phyloP scores from a whole-genome alignment of 2,329 filamentous ascomycete species.

The Fusarium nelsonii region DNA sequence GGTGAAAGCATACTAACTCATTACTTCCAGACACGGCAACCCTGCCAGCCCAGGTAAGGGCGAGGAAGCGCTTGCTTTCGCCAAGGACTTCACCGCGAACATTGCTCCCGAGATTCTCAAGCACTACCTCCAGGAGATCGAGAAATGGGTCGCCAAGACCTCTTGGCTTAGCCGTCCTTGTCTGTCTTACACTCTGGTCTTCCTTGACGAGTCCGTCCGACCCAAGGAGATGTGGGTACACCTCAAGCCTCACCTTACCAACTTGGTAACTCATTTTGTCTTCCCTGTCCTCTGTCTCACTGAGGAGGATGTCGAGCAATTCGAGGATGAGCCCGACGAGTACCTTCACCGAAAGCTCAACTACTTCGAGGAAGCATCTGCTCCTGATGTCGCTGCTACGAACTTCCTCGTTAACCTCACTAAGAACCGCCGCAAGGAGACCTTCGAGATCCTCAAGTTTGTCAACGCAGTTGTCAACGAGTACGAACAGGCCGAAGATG shows the following conservation, averaged over 20 bases:
- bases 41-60: conserved; percentile 79
- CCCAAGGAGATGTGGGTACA: conserved; percentile 97
- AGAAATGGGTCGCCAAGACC: conserved; percentile 96
- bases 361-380: conserved; percentile 96
- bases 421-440: conserved; percentile 94
- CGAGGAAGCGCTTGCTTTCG: conserved; percentile 82
- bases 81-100: conserved; percentile 89
- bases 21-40: conserved; percentile 82
- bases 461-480: conserved; percentile 95
- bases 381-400: conserved; percentile 93
- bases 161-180: conserved; percentile 95
- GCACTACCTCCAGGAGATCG: conserved; percentile 92
- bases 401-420: conserved; percentile 97
- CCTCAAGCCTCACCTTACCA: conserved; percentile 92
- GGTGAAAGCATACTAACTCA: conserved; percentile 7
- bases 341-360: conserved; percentile 98
- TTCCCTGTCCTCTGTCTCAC: conserved; percentile 96
- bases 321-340: conserved; percentile 93
- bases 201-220: conserved; percentile 96
- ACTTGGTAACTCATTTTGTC: conserved; percentile 91
- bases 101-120: conserved; percentile 97
- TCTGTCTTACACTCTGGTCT: conserved; percentile 92
- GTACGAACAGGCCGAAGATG: conserved; percentile 85
- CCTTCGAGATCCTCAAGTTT: conserved; percentile 93
- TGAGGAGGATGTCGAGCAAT: conserved; percentile 92